phyloP scores from a whole-genome alignment of 345 rosid genomes.

The Eucalyptus pauciflora region DNA sequence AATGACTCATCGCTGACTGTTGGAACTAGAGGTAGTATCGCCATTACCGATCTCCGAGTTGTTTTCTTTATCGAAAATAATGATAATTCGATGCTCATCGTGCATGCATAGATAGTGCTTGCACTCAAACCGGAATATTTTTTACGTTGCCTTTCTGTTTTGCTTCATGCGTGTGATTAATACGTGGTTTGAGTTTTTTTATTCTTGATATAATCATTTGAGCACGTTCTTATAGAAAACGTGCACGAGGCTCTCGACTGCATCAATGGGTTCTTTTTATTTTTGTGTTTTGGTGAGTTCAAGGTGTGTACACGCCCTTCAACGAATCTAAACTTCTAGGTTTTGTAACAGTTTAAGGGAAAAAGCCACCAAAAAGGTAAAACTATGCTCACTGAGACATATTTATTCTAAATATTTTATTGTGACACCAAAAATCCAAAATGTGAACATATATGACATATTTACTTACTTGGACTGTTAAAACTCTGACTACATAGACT shows the following conservation, averaged over 20 bases:
- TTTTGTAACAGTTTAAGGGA: not conserved
- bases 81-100: not conserved
- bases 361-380: too few relatives aligned
- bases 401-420: too few relatives aligned
- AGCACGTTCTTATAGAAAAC: not conserved
- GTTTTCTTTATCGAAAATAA: not conserved
- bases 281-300: not conserved
- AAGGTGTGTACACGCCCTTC: not conserved
- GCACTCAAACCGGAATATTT: not conserved
- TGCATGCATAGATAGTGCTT: not conserved
- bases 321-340: not conserved
- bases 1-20: slow-evolving; percentile 71
- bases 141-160: not conserved
- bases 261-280: not conserved
- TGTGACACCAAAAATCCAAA: too few relatives aligned
- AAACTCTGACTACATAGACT: too few relatives aligned
- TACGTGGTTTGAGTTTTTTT: not conserved
- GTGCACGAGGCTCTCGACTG: not conserved
- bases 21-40: slow-evolving; percentile 58
- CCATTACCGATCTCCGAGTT: not conserved
- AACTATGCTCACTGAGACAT: too few relatives aligned
- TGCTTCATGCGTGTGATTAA: not conserved
- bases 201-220: not conserved
- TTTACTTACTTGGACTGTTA: too few relatives aligned
- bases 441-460: too few relatives aligned